phyloP scores from a whole-genome alignment of 1,284 basidiomycete genomes.

The Fomitopsis schrenkii region DNA sequence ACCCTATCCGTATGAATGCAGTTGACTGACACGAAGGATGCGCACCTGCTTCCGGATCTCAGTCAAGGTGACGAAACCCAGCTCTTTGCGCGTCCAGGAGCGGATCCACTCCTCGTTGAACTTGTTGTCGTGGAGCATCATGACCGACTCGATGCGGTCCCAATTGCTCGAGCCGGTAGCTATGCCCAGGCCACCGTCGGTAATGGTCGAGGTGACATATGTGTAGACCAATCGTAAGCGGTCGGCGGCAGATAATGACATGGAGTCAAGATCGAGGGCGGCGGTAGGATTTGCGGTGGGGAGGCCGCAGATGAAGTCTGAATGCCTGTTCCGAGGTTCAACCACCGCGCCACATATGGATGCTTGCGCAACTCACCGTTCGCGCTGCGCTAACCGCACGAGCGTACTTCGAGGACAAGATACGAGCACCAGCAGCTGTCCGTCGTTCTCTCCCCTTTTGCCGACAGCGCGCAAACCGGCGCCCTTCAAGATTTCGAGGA shows the following conservation, averaged over 20 bases:
- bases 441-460: constrained; percentile 67
- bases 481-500: constrained; percentile 57
- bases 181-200: constrained; percentile 79
- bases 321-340: constrained; percentile 35
- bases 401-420: constrained; percentile 65
- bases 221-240: constrained; percentile 76
- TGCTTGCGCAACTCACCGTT: constrained; percentile 51
- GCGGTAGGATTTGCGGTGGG: constrained; percentile 48
- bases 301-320: constrained; percentile 61
- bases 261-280: constrained; percentile 35
- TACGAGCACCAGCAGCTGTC: constrained; percentile 80
- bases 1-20: neutral
- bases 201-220: constrained; percentile 65
- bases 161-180: constrained; percentile 67
- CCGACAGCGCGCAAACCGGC: constrained; percentile 70
- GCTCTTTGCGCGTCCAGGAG: constrained; percentile 57
- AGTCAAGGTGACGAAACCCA: constrained; percentile 56
- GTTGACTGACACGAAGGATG: neutral
- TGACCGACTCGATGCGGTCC: constrained; percentile 75
- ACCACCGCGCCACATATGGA: neutral
- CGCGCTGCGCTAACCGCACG: constrained; percentile 62
- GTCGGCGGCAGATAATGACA: constrained; percentile 62
- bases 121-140: constrained; percentile 78
- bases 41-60: constrained; percentile 58
- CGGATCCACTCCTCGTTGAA: constrained; percentile 77